These are phyloP conservation scores for Psilocybe sp. DNA, from an alignment of 768 basidiomycete genomes.

Conservation along the genomic window DNA sequence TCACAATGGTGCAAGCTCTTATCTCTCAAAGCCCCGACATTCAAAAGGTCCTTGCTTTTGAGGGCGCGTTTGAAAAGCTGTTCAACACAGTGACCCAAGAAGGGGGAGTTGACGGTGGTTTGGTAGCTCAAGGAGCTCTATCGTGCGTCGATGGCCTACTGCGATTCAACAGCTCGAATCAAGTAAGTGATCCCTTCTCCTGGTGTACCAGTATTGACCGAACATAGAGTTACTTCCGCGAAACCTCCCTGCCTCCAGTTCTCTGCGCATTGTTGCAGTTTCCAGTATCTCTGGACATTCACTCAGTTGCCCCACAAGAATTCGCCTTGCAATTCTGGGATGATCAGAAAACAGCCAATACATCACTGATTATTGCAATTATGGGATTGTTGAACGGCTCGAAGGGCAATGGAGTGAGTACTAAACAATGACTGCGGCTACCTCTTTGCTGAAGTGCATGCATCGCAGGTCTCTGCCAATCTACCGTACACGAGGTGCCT, in stretches of 20 bases:
- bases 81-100: slow-evolving; percentile 86
- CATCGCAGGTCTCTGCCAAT: slow-evolving; percentile 51
- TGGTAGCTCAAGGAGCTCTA: slow-evolving; percentile 83
- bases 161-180: slow-evolving; percentile 92
- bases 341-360: slow-evolving; percentile 81
- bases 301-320: slow-evolving; percentile 70
- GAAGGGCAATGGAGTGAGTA: slow-evolving; percentile 61
- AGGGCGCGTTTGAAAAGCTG: slow-evolving; percentile 94
- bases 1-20: slow-evolving; percentile 78
- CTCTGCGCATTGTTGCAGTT: slow-evolving; percentile 70
- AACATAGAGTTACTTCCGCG: slow-evolving; percentile 90
- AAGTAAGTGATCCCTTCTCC: slow-evolving; percentile 45
- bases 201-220: slow-evolving; percentile 13
- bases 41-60: slow-evolving; percentile 95
- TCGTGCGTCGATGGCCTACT: slow-evolving; percentile 83
- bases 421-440: not conserved
- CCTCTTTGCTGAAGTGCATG: not conserved
- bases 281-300: slow-evolving; percentile 57
- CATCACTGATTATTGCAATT: slow-evolving; percentile 74
- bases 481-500: slow-evolving; percentile 71
- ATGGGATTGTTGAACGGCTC: slow-evolving; percentile 83
- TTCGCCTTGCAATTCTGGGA: slow-evolving; percentile 98
- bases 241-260: slow-evolving; percentile 70
- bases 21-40: slow-evolving; percentile 88
- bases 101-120: slow-evolving; percentile 89